Conservation (phyloP, 2,329 filamentous ascomycete genomes). For the Hypoxylon sp. region DNA sequence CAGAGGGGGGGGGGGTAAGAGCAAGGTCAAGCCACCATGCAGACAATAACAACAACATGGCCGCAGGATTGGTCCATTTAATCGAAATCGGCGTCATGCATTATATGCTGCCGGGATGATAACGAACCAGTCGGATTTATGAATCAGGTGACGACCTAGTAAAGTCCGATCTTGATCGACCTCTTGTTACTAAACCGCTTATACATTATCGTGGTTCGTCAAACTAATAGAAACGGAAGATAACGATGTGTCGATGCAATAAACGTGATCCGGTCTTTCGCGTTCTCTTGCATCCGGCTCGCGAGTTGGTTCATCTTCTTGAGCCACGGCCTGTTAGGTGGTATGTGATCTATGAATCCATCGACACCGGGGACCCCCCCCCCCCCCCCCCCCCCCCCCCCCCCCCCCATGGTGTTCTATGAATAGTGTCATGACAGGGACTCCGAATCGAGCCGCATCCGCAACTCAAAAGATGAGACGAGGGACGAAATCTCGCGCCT, state of each 20-base stretch:
- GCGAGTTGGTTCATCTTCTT: too few species aligned
- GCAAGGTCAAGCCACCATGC: constrained; percentile 13
- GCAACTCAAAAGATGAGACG: constrained; percentile 24
- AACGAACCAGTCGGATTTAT: constrained; percentile 26
- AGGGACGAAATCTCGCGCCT: constrained; percentile 17
- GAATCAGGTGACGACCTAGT: constrained; percentile 25
- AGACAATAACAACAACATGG: constrained; percentile 18
- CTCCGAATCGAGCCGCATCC: constrained; percentile 36
- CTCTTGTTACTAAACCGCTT: constrained; percentile 12
- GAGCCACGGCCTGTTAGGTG: constrained; percentile 29
- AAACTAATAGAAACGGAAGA: constrained; percentile 6
- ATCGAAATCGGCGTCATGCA: constrained; percentile 21
- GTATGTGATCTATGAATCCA: constrained; percentile 24
- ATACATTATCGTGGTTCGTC: constrained; percentile 6
- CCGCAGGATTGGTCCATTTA: constrained; percentile 23
- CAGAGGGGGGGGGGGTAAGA: too few species aligned
- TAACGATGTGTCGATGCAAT: constrained; percentile 2
- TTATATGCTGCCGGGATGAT: constrained; percentile 20
- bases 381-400: too few species aligned
- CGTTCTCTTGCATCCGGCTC: constrained; percentile 14
- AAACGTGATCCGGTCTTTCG: constrained; percentile 13
- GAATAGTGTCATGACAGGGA: constrained; percentile 36
- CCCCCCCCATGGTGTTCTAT: constrained; percentile 34
- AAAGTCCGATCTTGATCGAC: constrained; percentile 19
- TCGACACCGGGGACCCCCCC: constrained; percentile 20